These are phyloP conservation scores for Claviceps citrina DNA, from an alignment of 2,329 filamentous ascomycete species.

Conservation along the genomic window DNA sequence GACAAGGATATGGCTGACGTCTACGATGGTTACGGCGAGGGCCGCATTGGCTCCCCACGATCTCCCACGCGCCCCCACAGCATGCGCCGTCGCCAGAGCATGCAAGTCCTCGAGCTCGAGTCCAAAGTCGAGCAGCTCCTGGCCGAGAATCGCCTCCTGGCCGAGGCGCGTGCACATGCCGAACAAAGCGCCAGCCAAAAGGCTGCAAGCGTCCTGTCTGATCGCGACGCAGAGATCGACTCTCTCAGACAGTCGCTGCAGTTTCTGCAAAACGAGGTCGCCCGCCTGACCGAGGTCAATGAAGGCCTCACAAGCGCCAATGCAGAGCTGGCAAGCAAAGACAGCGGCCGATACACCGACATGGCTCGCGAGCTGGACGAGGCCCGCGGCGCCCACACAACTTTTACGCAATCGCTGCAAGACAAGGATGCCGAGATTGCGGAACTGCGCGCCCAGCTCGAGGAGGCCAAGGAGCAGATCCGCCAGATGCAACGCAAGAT, in stretches of 20 bases:
- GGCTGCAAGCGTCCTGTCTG: slow-evolving; percentile 54
- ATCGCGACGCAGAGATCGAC: slow-evolving; percentile 78
- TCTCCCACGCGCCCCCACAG: slow-evolving; percentile 90
- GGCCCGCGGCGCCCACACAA: slow-evolving; percentile 45
- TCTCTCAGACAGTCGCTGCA: slow-evolving; percentile 64
- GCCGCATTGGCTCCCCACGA: slow-evolving; percentile 68
- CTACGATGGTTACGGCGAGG: slow-evolving; percentile 88
- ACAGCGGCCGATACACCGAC: slow-evolving; percentile 54
- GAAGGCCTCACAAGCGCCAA: slow-evolving; percentile 65
- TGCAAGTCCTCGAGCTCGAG: slow-evolving; percentile 91
- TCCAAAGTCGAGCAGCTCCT: slow-evolving; percentile 67
- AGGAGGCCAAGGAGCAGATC: slow-evolving; percentile 50
- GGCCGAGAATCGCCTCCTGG: slow-evolving; percentile 68
- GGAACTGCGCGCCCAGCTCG: slow-evolving; percentile 61
- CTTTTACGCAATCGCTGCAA: slow-evolving; percentile 50
- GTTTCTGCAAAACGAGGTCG: slow-evolving; percentile 68
- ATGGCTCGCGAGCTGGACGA: slow-evolving; percentile 54
- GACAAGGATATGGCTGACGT: slow-evolving; percentile 75
- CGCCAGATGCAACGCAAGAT: slow-evolving; percentile 38
- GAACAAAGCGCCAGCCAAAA: slow-evolving; percentile 52
- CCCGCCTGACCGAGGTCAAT: slow-evolving; percentile 68
- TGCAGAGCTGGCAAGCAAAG: slow-evolving; percentile 57
- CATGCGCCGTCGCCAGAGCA: slow-evolving; percentile 92
- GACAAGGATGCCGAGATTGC: slow-evolving; percentile 76
- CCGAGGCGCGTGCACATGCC: slow-evolving; percentile 53